Evolutionary conservation across 768 basidiomycete species (phyloP).

Genomic region (Naganishia kalamii): DNA sequence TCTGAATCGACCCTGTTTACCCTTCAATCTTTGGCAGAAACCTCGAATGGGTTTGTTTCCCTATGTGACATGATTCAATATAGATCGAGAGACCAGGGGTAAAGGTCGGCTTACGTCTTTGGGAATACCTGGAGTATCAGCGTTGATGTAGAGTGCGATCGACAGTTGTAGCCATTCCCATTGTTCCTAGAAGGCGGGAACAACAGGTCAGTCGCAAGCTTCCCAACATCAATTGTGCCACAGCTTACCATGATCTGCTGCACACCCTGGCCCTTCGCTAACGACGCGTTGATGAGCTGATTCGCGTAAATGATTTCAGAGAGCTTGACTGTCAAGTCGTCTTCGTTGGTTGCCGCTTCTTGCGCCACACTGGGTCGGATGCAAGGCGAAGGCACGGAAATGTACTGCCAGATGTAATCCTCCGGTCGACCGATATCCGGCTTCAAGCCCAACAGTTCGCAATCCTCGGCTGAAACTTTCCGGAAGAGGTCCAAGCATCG

Average conservation of each 20-base stretch:
- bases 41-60: conserved; percentile 88
- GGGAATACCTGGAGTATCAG: conserved; percentile 87
- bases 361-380: conserved; percentile 96
- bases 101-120: conserved; percentile 25
- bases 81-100: not conserved
- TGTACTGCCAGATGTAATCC: conserved; percentile 97
- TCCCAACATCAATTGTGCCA: not conserved
- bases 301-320: conserved; percentile 95
- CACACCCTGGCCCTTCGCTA: conserved; percentile 64
- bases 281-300: conserved; percentile 79
- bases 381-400: conserved; percentile 94
- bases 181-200: conserved; percentile 63
- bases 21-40: conserved; percentile 94
- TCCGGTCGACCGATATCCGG: conserved; percentile 87
- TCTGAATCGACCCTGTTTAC: conserved; percentile 96
- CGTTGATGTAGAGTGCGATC: conserved; percentile 97
- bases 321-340: conserved; percentile 93
- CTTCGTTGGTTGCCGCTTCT: conserved; percentile 91
- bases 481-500: conserved; percentile 88
- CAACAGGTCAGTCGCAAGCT: not conserved
- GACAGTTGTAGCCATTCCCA: conserved; percentile 95
- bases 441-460: conserved; percentile 83
- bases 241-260: conserved; percentile 35
- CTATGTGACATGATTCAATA: not conserved
- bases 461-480: conserved; percentile 92